A percentile compares a stretch with the other conserved stretches of the same genome.
Evolutionary conservation across 768 basidiomycete genomes (phyloP).

Genomic region (Asterophora lycoperdoides): DNA sequence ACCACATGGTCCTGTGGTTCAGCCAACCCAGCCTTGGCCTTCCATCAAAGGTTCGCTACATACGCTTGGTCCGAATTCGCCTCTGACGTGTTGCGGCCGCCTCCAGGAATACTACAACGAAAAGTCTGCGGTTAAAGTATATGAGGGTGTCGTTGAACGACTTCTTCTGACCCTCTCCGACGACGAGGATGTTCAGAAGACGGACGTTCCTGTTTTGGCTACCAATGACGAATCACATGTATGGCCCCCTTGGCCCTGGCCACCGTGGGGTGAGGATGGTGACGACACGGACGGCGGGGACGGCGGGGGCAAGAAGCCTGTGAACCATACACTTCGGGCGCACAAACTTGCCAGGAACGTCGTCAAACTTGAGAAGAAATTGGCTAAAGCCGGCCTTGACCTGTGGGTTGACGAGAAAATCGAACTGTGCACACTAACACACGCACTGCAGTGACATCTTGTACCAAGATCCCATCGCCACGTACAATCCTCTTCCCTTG

Average conservation of each 20-base stretch:
- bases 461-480: constrained; percentile 75
- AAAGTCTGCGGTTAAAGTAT: constrained; percentile 59
- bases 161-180: constrained; percentile 58
- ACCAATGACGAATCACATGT: constrained; percentile 39
- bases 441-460: constrained; percentile 49
- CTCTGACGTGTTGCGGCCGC: neutral
- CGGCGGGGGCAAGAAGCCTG: constrained; percentile 37
- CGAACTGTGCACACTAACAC: neutral
- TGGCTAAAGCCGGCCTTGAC: constrained; percentile 80
- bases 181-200: constrained; percentile 26
- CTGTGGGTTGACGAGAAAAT: constrained; percentile 43
- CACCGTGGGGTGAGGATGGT: constrained; percentile 76
- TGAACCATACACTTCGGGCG: constrained; percentile 51
- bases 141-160: constrained; percentile 62
- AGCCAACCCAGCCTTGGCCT: constrained; percentile 78
- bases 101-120: constrained; percentile 88
- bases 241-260: constrained; percentile 85
- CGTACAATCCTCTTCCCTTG: constrained; percentile 82
- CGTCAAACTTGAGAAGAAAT: constrained; percentile 69
- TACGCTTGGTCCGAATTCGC: neutral
- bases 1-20: constrained; percentile 82
- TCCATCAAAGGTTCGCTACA: constrained; percentile 69
- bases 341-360: constrained; percentile 66
- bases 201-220: constrained; percentile 18
- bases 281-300: constrained; percentile 35